Evolutionary conservation across 1,284 basidiomycete genomes (phyloP).

Genomic region (Irpex rosettiformis): DNA sequence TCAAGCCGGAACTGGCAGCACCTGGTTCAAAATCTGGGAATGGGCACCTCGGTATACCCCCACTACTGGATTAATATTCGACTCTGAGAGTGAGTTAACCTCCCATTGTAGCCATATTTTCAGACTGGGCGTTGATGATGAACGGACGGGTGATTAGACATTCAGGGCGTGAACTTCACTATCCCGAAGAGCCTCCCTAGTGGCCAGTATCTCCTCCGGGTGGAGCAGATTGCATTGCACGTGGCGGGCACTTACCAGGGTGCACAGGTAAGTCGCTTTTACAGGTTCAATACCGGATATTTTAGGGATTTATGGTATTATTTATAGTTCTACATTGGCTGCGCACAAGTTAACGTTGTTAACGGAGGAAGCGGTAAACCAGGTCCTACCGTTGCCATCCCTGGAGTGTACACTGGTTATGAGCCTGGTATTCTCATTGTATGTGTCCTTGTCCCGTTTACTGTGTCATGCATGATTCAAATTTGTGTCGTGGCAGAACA

Average conservation of each 20-base stretch:
- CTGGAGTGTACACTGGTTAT: conserved; percentile 33
- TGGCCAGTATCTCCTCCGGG: conserved; percentile 27
- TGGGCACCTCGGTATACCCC: conserved; percentile 32
- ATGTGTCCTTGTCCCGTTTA: background rate
- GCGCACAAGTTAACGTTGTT: conserved; percentile 30
- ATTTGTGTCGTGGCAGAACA: conserved; percentile 20
- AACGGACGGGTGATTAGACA: conserved; percentile 10
- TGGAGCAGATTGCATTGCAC: conserved; percentile 21
- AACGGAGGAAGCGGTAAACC: conserved; percentile 32
- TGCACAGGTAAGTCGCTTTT: conserved; percentile 10
- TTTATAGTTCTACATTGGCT: conserved; percentile 23
- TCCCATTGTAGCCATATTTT: background rate
- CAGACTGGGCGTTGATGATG: conserved; percentile 22
- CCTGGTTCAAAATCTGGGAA: conserved; percentile 49
- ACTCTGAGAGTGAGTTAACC: conserved; percentile 30
- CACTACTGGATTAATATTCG: conserved; percentile 32
- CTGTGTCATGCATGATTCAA: no score
- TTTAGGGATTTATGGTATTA: background rate
- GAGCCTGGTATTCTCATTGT: conserved; percentile 23
- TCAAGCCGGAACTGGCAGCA: conserved; percentile 36
- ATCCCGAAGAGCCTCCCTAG: conserved; percentile 25
- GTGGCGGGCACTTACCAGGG: conserved; percentile 21
- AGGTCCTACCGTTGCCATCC: conserved; percentile 29
- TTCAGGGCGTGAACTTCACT: conserved; percentile 34
- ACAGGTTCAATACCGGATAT: background rate